These are phyloP conservation scores for Myxozyma sirexii DNA, from an alignment of 805 yeast genomes.

Conservation along the genomic window DNA sequence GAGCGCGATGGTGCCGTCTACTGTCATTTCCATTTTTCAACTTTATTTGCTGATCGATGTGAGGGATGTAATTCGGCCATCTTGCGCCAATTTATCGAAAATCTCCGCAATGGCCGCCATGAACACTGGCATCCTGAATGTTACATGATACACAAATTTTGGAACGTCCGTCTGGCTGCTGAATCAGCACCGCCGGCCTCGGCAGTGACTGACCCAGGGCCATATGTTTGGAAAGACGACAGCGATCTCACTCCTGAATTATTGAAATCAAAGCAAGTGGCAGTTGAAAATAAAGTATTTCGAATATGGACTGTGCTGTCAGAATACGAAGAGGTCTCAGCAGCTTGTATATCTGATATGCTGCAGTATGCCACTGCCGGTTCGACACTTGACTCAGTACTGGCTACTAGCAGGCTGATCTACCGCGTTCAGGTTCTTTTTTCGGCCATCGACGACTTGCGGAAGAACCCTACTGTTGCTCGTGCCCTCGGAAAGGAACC, in stretches of 20 bases:
- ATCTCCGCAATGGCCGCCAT: conserved; percentile 83
- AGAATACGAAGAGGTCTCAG: conserved; percentile 87
- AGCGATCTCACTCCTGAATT: conserved; percentile 50
- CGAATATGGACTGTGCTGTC: conserved; percentile 86
- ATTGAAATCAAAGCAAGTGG: conserved; percentile 56
- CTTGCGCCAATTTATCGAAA: conserved; percentile 90
- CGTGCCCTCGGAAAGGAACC: conserved; percentile 58
- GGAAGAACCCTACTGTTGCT: conserved; percentile 5
- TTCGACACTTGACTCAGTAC: conserved; percentile 66
- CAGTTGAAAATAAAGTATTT: conserved; percentile 60
- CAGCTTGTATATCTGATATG: conserved; percentile 89
- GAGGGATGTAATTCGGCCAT: conserved; percentile 93
- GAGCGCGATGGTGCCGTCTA: conserved; percentile 81
- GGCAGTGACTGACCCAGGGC: conserved; percentile 22
- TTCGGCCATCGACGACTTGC: conserved; percentile 63
- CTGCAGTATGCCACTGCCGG: conserved; percentile 78
- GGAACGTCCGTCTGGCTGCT: conserved; percentile 82
- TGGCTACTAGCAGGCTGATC: conserved; percentile 71
- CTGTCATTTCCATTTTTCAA: conserved; percentile 92
- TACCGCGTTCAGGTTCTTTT: conserved; percentile 75
- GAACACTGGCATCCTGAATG: conserved; percentile 99
- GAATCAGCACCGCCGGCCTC: conserved; percentile 49
- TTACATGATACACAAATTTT: conserved; percentile 94
- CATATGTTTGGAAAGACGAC: conserved; percentile 38
- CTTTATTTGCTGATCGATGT: conserved; percentile 80